These are phyloP conservation scores for Debaryomyces sp. DNA, from an alignment of 1,139 yeast genomes.

Conservation along the genomic window DNA sequence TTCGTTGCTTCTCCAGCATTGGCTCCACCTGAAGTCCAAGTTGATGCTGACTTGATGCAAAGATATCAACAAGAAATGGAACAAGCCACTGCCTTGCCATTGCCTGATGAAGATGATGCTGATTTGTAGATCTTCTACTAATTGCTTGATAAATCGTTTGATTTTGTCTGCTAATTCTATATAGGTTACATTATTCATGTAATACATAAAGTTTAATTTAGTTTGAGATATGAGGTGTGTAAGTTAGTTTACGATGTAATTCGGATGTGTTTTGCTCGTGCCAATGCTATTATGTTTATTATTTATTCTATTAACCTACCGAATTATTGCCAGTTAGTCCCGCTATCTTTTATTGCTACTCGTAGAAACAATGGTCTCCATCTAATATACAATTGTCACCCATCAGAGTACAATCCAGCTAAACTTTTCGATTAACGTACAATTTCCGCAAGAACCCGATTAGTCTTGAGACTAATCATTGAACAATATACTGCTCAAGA, in stretches of 20 bases:
- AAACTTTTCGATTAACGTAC: background rate
- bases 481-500: background rate
- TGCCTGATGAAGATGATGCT: slow-evolving; percentile 99
- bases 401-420: background rate
- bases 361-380: background rate
- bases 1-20: slow-evolving; percentile 99
- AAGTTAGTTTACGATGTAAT: background rate
- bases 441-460: background rate
- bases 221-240: background rate
- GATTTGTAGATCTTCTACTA: slow-evolving; percentile 63
- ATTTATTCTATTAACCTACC: background rate
- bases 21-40: slow-evolving; percentile 99
- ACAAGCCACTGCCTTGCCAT: slow-evolving; percentile 98
- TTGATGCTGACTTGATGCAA: slow-evolving; percentile 94
- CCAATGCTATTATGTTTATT: background rate
- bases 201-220: slow-evolving; percentile 3
- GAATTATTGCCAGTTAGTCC: background rate
- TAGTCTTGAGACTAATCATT: background rate
- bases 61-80: slow-evolving; percentile 99
- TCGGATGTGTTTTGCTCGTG: background rate
- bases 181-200: slow-evolving; percentile 6
- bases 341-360: background rate
- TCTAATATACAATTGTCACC: background rate
- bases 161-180: background rate
- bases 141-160: background rate